A percentile compares a stretch with the other conserved stretches of the same genome.
phyloP scores from a whole-genome alignment of 2,329 filamentous ascomycete genomes.

The Daldinia eschscholtzii region DNA sequence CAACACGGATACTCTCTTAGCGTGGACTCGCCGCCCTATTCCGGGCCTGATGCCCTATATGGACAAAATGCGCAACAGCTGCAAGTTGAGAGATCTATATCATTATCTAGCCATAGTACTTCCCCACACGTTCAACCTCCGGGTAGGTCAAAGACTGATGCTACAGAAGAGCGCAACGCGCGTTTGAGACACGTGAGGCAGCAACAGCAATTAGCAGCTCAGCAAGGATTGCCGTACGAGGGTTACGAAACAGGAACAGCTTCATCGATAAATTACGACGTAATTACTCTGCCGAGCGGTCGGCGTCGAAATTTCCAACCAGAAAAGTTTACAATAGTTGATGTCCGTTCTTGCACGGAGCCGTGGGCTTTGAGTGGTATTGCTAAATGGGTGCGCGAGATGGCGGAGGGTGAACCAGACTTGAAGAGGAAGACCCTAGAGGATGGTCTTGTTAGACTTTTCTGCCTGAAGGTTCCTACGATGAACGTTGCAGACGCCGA shows the following conservation, averaged over 20 bases:
- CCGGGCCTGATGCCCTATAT: slow-evolving; percentile 66
- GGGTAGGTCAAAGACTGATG: slow-evolving; percentile 94
- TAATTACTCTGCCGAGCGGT: slow-evolving; percentile 84
- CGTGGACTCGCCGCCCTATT: slow-evolving; percentile 59
- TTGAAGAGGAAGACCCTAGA: slow-evolving; percentile 86
- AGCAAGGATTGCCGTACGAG: slow-evolving; percentile 66
- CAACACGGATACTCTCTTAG: slow-evolving; percentile 65
- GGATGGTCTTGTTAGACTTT: slow-evolving; percentile 88
- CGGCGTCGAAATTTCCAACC: slow-evolving; percentile 88
- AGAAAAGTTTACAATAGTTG: slow-evolving; percentile 81
- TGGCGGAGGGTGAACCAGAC: slow-evolving; percentile 92
- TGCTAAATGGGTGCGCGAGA: slow-evolving; percentile 84
- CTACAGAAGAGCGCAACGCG: slow-evolving; percentile 76
- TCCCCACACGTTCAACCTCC: slow-evolving; percentile 84
- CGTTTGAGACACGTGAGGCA: slow-evolving; percentile 63
- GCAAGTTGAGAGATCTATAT: slow-evolving; percentile 79
- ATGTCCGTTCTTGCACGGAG: slow-evolving; percentile 87
- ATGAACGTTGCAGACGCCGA: slow-evolving; percentile 99
- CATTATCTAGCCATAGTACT: slow-evolving; percentile 83
- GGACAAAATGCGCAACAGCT: slow-evolving; percentile 58
- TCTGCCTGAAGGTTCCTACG: slow-evolving; percentile 94
- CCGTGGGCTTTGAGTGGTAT: slow-evolving; percentile 96
- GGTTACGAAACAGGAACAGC: slow-evolving; percentile 68
- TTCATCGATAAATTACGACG: slow-evolving; percentile 76
- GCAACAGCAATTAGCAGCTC: slow-evolving; percentile 65